phyloP scores from a whole-genome alignment of 805 yeast species.

The Kurtzmaniella cleridarum region DNA sequence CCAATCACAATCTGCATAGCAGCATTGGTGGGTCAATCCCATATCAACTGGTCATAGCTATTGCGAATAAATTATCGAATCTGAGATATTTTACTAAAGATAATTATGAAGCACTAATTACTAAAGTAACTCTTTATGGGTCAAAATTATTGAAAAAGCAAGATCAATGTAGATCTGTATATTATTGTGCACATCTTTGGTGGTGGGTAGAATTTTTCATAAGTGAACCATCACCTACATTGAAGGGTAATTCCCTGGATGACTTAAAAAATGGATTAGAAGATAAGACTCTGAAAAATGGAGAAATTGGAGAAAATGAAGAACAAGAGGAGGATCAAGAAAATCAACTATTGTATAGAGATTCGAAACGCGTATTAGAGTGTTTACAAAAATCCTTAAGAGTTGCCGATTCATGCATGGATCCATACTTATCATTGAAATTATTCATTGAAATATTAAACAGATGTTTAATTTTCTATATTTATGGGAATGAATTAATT shows the following conservation, averaged over 20 bases:
- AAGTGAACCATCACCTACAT: conserved; percentile 25
- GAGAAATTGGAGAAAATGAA: conserved; percentile 11
- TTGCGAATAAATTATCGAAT: conserved; percentile 41
- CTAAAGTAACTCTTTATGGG: conserved; percentile 82
- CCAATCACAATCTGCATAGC: conserved; percentile 28
- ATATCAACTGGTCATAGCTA: conserved; percentile 42
- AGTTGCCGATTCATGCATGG: conserved; percentile 93
- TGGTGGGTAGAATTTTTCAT: conserved; percentile 66
- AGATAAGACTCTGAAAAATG: not conserved
- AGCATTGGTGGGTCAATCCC: conserved; percentile 43
- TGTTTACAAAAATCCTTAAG: conserved; percentile 84
- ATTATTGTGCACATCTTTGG: conserved; percentile 87
- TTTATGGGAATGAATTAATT: conserved; percentile 69
- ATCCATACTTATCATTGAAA: conserved; percentile 64
- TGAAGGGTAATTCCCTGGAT: conserved; percentile 34
- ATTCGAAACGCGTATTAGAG: conserved; percentile 75
- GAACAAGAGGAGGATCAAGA: conserved; percentile 13
- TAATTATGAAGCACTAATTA: conserved; percentile 75
- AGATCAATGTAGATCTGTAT: conserved; percentile 91
- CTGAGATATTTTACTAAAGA: conserved; percentile 49
- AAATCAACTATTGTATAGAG: conserved; percentile 23
- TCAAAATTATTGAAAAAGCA: conserved; percentile 85
- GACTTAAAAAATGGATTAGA: conserved; percentile 36
- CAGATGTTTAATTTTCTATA: conserved; percentile 78
- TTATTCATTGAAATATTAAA: conserved; percentile 86